phyloP scores from a whole-genome alignment of 371 early-diverging fungal genomes.

The Rhizomucor miehei region DNA sequence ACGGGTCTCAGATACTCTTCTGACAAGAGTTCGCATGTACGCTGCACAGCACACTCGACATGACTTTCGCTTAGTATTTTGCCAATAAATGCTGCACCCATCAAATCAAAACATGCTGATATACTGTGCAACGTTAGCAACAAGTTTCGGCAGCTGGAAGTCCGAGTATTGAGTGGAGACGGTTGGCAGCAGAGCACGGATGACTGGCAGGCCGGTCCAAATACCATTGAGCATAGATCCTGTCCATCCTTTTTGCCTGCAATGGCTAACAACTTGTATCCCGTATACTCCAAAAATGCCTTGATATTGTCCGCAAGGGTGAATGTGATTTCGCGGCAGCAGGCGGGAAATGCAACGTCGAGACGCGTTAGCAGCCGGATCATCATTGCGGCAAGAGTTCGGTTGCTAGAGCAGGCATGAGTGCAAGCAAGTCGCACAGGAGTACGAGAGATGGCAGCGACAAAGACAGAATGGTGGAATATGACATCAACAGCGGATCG shows the following conservation, averaged over 20 bases:
- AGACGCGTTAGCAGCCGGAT: constrained; percentile 33
- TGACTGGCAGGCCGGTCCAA: constrained; percentile 12
- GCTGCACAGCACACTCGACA: constrained; percentile 39
- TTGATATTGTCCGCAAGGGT: constrained; percentile 47
- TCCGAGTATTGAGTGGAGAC: too few species aligned
- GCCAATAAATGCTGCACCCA: constrained; percentile 39
- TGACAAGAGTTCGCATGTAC: constrained; percentile 34
- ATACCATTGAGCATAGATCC: constrained; percentile 5
- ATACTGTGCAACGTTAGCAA: constrained; percentile 29
- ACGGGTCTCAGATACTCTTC: constrained; percentile 19
- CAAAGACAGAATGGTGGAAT: constrained; percentile 48
- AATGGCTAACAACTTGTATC: constrained; percentile 32
- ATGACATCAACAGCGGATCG: constrained; percentile 41
- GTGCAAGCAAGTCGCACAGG: constrained; percentile 20
- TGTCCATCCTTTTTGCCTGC: constrained; percentile 3
- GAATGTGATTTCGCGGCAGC: constrained; percentile 43
- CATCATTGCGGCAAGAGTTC: constrained; percentile 34
- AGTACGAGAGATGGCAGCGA: constrained; percentile 28
- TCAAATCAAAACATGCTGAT: constrained; percentile 41
- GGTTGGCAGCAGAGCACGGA: not conserved
- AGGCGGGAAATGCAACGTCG: constrained; percentile 36
- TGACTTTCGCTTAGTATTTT: constrained; percentile 39
- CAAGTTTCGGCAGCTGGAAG: not conserved
- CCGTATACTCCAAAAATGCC: constrained; percentile 47
- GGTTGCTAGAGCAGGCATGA: constrained; percentile 21